Conservation (phyloP, 2,329 filamentous ascomycete species). For the Acrodontium crateriforme region DNA sequence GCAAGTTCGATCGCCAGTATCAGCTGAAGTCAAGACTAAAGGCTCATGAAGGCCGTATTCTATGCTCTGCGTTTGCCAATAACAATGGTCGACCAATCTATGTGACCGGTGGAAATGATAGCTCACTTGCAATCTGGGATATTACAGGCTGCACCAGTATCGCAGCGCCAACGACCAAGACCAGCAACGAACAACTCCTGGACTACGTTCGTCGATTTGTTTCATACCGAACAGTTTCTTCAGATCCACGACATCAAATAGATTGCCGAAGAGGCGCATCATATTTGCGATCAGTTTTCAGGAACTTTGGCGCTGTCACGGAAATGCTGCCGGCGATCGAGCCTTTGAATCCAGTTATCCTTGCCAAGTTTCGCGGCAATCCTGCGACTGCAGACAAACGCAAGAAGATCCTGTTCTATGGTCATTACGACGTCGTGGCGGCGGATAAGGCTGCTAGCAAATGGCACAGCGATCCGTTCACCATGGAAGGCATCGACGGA, state of each 20-base stretch:
- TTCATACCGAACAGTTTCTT: constrained; percentile 82
- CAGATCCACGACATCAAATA: constrained; percentile 69
- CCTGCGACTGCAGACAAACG: constrained; percentile 49
- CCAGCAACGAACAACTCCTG: constrained; percentile 49
- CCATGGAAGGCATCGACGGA: constrained; percentile 76
- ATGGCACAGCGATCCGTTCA: constrained; percentile 81
- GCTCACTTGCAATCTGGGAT: constrained; percentile 79
- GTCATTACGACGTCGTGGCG: constrained; percentile 93
- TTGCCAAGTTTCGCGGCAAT: constrained; percentile 73
- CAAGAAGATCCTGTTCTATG: constrained; percentile 90
- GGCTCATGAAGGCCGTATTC: constrained; percentile 74
- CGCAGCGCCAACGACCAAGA: constrained; percentile 33
- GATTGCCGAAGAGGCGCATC: constrained; percentile 89
- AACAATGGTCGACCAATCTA: constrained; percentile 66
- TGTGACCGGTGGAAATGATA: constrained; percentile 88
- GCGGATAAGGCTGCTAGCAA: constrained; percentile 70
- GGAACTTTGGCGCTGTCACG: constrained; percentile 76
- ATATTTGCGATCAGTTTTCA: constrained; percentile 80
- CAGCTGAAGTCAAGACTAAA: constrained; percentile 65
- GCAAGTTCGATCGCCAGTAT: constrained; percentile 71
- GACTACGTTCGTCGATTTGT: constrained; percentile 67
- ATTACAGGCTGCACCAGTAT: constrained; percentile 43
- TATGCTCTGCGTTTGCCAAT: constrained; percentile 65
- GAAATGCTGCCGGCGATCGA: constrained; percentile 78
- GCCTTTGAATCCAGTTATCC: constrained; percentile 78